Conservation (phyloP, 345 rosid genomes). For the Brassica rapa region DNA sequence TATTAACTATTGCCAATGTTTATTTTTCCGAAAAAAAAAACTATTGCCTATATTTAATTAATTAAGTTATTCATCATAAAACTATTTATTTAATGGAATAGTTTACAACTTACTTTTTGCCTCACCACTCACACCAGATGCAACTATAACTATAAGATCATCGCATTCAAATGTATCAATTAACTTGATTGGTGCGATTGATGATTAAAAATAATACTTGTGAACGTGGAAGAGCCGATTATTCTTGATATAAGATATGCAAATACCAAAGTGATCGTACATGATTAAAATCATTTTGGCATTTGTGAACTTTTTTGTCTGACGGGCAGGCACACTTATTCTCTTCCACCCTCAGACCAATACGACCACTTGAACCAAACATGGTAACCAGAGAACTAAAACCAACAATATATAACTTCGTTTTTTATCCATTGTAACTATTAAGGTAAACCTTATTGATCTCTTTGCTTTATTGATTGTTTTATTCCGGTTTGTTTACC, state of each 20-base stretch:
- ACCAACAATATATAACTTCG: not conserved
- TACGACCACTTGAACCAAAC: slow-evolving; percentile 1
- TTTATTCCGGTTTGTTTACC: too few relatives aligned
- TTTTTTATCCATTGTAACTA: not conserved
- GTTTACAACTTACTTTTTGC: not conserved
- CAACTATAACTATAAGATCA: slow-evolving; percentile 32
- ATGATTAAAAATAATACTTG: not conserved
- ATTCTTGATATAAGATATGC: not conserved
- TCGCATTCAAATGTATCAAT: slow-evolving; percentile 11
- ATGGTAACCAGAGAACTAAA: not conserved
- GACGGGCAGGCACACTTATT: not conserved
- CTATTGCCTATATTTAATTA: not conserved
- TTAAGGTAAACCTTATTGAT: not conserved
- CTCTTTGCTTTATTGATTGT: too few relatives aligned
- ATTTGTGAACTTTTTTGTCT: not conserved
- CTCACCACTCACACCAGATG: slow-evolving; percentile 28
- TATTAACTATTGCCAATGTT: not conserved
- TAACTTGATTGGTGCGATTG: not conserved
- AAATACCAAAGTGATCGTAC: not conserved
- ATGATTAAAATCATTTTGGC: not conserved
- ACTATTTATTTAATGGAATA: not conserved
- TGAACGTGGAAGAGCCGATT: not conserved
- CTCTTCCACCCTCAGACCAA: not conserved
- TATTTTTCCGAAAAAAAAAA: too few relatives aligned
- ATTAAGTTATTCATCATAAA: slow-evolving; percentile 18